Evolutionary conservation across 2,329 filamentous ascomycete genomes (phyloP).

Genomic region (Ceratocystis diversiconidia): DNA sequence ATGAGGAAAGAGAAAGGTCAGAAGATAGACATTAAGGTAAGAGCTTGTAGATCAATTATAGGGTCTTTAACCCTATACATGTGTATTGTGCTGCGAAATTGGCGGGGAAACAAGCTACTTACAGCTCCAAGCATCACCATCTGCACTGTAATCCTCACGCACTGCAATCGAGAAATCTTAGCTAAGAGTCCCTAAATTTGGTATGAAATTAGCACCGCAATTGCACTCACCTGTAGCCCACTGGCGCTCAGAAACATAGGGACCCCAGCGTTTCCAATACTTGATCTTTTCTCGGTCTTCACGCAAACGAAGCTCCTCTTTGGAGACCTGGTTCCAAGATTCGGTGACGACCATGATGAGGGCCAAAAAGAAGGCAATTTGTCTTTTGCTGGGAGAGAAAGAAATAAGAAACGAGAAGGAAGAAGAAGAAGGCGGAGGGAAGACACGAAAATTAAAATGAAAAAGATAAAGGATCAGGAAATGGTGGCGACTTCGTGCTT

Average conservation of each 20-base stretch:
- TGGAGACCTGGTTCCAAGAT: slow-evolving; percentile 70
- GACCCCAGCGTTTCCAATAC: slow-evolving; percentile 98
- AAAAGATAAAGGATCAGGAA: slow-evolving; percentile 1
- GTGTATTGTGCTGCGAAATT: not conserved
- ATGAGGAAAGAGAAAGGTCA: not conserved
- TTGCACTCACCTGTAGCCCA: slow-evolving; percentile 68
- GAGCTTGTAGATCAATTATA: slow-evolving; percentile 16
- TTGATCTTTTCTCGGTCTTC: slow-evolving; percentile 69
- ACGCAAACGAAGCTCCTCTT: slow-evolving; percentile 80
- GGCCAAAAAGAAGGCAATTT: slow-evolving; percentile 3
- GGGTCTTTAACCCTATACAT: slow-evolving; percentile 19
- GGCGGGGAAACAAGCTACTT: slow-evolving; percentile 30
- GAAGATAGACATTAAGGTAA: not conserved
- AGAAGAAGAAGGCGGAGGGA: not conserved
- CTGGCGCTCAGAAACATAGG: slow-evolving; percentile 84
- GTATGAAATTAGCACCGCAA: not conserved
- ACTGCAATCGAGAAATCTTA: slow-evolving; percentile 35
- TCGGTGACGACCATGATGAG: slow-evolving; percentile 74
- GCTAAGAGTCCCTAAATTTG: slow-evolving; percentile 19
- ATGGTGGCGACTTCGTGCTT: not conserved
- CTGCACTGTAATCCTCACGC: slow-evolving; percentile 77
- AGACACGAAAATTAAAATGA: not conserved
- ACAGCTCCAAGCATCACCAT: slow-evolving; percentile 95
- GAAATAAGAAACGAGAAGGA: not conserved
- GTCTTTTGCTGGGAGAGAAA: not conserved